These are phyloP conservation scores for Liquidambar formosana DNA, from an alignment of 164 flowering plant genomes.

Conservation along the genomic window DNA sequence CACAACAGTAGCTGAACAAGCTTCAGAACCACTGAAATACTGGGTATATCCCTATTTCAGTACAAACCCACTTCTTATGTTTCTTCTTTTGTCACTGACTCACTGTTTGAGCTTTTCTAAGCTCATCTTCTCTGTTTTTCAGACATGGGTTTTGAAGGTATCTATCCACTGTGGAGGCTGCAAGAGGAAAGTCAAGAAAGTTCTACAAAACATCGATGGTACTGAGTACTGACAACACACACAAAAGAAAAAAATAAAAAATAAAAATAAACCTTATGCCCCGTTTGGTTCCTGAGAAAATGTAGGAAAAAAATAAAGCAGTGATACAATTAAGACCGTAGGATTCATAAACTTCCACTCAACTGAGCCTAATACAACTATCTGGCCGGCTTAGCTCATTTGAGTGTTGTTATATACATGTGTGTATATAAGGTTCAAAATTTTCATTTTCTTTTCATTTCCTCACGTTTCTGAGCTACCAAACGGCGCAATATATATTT, in stretches of 20 bases:
- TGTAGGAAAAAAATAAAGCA: neutral
- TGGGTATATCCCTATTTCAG: slow-evolving; percentile 14
- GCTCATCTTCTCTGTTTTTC: slow-evolving; percentile 12
- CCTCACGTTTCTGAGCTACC: neutral
- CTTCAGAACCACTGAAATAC: slow-evolving; percentile 28
- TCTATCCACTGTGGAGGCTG: slow-evolving; percentile 65
- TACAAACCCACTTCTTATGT: neutral
- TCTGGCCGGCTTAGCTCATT: no score
- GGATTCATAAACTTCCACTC: no score
- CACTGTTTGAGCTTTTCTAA: neutral
- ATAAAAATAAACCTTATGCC: neutral
- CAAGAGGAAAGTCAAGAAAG: slow-evolving; percentile 54
- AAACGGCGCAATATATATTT: neutral
- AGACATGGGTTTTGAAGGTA: slow-evolving; percentile 58
- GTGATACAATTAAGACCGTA: no score
- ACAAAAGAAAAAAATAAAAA: no score
- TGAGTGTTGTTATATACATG: no score
- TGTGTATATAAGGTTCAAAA: no score
- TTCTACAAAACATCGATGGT: slow-evolving; percentile 53
- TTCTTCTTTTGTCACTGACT: neutral
- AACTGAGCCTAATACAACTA: no score
- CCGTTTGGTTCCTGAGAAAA: slow-evolving; percentile 4
- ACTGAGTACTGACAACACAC: neutral
- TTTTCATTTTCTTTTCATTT: no score
- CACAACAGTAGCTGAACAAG: slow-evolving; percentile 19